A percentile compares a stretch with the other conserved stretches of the same genome.
phyloP scores from a whole-genome alignment of 2,329 filamentous ascomycete species.

The Akanthomyces uredinophilus region DNA sequence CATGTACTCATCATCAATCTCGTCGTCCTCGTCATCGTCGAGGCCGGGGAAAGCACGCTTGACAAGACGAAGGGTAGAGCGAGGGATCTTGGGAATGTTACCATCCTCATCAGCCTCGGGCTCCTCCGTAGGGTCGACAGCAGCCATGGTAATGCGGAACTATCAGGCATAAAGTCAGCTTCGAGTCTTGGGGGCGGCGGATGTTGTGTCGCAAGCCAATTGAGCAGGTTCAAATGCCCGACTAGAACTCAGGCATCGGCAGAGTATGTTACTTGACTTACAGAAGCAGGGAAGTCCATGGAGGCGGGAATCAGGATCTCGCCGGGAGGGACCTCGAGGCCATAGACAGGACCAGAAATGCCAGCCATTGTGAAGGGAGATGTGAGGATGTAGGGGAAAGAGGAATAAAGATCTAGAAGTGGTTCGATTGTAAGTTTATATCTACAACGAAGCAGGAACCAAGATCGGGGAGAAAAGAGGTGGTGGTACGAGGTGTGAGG shows the following conservation, averaged over 20 bases:
- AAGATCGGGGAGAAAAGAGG: neutral
- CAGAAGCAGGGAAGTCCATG: constrained; percentile 75
- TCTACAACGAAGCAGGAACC: constrained; percentile 3
- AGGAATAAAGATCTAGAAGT: neutral
- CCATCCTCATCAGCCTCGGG: constrained; percentile 60
- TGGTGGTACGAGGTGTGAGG: neutral
- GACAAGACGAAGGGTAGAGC: constrained; percentile 87
- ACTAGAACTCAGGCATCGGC: neutral
- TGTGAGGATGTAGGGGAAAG: constrained; percentile 9
- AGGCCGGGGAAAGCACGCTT: constrained; percentile 61
- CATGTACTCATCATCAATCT: constrained; percentile 63
- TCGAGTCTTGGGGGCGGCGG: constrained; percentile 16
- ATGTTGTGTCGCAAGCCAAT: neutral
- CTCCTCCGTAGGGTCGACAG: constrained; percentile 81
- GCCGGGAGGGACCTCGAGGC: constrained; percentile 82
- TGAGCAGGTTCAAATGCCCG: neutral
- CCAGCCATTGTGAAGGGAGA: constrained; percentile 44
- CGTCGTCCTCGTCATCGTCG: constrained; percentile 57
- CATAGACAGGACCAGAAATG: constrained; percentile 75
- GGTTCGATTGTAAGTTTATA: neutral
- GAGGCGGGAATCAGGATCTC: constrained; percentile 76
- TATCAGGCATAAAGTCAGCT: constrained; percentile 36
- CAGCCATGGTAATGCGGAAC: constrained; percentile 99
- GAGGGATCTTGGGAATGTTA: constrained; percentile 57
- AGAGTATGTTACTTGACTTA: constrained; percentile 44